A percentile compares a stretch with the other conserved stretches of the same genome.
These are phyloP conservation scores for Dalechampia spathulata DNA, from an alignment of 441 rosid genomes.

Conservation along the genomic window DNA sequence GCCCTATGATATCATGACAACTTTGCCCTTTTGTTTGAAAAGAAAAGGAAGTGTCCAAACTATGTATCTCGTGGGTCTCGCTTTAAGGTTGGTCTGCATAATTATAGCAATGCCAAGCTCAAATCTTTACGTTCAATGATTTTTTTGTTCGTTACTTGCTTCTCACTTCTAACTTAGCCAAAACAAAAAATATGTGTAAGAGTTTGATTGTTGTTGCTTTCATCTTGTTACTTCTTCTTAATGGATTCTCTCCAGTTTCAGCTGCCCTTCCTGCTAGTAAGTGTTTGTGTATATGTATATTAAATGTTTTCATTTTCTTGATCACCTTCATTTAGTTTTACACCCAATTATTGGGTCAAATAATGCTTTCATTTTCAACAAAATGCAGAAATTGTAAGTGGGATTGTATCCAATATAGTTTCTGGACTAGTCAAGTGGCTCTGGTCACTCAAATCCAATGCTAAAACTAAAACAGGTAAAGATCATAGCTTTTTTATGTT, in stretches of 20 bases:
- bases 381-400: slow-evolving; percentile 63
- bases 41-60: too few species aligned
- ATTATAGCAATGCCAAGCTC: slow-evolving; percentile 21
- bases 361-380: neutral
- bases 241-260: slow-evolving; percentile 60
- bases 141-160: slow-evolving; percentile 6
- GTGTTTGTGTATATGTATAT: slow-evolving; percentile 13
- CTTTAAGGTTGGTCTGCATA: too few species aligned
- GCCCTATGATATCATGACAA: too few species aligned
- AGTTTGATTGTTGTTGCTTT: slow-evolving; percentile 35
- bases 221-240: slow-evolving; percentile 27
- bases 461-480: slow-evolving; percentile 56
- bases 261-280: slow-evolving; percentile 73
- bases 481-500: slow-evolving; percentile 11
- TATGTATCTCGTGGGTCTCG: too few species aligned
- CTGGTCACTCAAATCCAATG: slow-evolving; percentile 71
- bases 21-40: too few species aligned
- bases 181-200: slow-evolving; percentile 27
- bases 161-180: slow-evolving; percentile 6
- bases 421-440: slow-evolving; percentile 62
- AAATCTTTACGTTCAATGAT: slow-evolving; percentile 18
- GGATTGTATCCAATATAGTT: slow-evolving; percentile 53
- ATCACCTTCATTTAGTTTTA: too few species aligned
- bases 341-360: neutral
- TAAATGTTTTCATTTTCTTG: neutral